A percentile compares a stretch with the other conserved stretches of the same genome.
Evolutionary conservation across 768 basidiomycete species (phyloP).

Genomic region (Pulveroboletus frians): DNA sequence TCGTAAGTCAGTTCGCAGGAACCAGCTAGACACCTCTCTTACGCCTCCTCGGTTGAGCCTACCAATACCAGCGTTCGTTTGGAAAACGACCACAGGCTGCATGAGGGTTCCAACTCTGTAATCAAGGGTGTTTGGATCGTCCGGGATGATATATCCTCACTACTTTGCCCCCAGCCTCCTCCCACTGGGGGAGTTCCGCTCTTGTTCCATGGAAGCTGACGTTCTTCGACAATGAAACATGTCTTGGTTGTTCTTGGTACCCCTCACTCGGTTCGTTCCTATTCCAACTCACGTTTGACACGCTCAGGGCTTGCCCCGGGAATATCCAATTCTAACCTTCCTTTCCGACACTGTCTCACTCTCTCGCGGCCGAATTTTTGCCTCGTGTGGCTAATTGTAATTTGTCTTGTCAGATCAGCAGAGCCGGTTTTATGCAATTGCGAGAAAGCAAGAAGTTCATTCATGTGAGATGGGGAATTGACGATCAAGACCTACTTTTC

Average conservation of each 20-base stretch:
- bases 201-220: slow-evolving; percentile 22
- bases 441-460: neutral
- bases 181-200: neutral
- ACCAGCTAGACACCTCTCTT: neutral
- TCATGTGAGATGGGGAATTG: slow-evolving; percentile 6
- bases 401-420: slow-evolving; percentile 3
- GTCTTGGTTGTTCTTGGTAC: slow-evolving; percentile 27
- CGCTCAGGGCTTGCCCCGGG: slow-evolving; percentile 7
- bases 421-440: slow-evolving; percentile 6
- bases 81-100: slow-evolving; percentile 4
- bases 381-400: slow-evolving; percentile 19
- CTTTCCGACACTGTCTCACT: slow-evolving; percentile 6
- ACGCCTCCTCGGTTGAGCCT: slow-evolving; percentile 10
- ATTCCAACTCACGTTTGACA: neutral
- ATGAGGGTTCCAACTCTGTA: neutral
- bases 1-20: slow-evolving; percentile 1
- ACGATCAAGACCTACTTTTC: slow-evolving; percentile 8
- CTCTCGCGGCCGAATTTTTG: slow-evolving; percentile 9
- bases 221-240: slow-evolving; percentile 16
- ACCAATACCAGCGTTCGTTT: slow-evolving; percentile 9
- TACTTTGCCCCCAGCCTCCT: slow-evolving; percentile 3
- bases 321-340: slow-evolving; percentile 14
- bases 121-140: slow-evolving; percentile 13
- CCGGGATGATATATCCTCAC: slow-evolving; percentile 8
- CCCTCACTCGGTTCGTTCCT: slow-evolving; percentile 24